A percentile compares a stretch with the other conserved stretches of the same genome.
Evolutionary conservation across 257 asterid species (phyloP).

Genomic region (Forsythia suspensa): DNA sequence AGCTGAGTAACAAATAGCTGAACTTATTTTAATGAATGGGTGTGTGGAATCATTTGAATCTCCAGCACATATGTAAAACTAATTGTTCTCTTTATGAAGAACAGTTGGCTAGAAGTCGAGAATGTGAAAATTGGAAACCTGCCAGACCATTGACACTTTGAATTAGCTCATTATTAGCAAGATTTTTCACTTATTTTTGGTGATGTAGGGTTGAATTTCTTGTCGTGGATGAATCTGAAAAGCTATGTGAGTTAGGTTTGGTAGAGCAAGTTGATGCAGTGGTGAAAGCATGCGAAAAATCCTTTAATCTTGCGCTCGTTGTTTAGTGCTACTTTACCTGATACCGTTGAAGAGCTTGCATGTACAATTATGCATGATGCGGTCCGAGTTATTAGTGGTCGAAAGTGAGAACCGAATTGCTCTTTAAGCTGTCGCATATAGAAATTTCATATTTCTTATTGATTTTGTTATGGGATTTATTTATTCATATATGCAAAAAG

Average conservation of each 20-base stretch:
- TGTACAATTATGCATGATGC: slow-evolving; percentile 95
- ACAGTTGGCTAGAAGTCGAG: neutral
- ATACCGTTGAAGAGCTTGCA: slow-evolving; percentile 83
- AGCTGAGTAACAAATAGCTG: too few relatives aligned
- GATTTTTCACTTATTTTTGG: neutral
- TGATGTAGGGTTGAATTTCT: slow-evolving; percentile 73
- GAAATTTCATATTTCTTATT: too few relatives aligned
- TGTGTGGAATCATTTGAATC: too few relatives aligned
- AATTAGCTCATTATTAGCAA: neutral
- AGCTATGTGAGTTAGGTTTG: slow-evolving; percentile 87
- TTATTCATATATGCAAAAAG: too few relatives aligned
- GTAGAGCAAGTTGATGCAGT: slow-evolving; percentile 87
- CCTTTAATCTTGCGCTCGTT: slow-evolving; percentile 78
- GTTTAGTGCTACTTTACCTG: slow-evolving; percentile 93
- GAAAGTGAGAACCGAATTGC: slow-evolving; percentile 54
- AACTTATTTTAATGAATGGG: too few relatives aligned
- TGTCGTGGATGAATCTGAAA: slow-evolving; percentile 92
- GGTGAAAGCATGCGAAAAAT: slow-evolving; percentile 88
- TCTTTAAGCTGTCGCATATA: too few relatives aligned
- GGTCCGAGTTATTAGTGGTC: slow-evolving; percentile 78
- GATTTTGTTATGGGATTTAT: too few relatives aligned
- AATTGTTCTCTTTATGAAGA: neutral
- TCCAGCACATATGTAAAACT: too few relatives aligned
- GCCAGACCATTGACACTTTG: slow-evolving; percentile 8
- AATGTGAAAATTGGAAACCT: neutral